Base-by-base conservation (phyloP, 352 stramenopile species). In the Labyrinthula sp. region DNA sequence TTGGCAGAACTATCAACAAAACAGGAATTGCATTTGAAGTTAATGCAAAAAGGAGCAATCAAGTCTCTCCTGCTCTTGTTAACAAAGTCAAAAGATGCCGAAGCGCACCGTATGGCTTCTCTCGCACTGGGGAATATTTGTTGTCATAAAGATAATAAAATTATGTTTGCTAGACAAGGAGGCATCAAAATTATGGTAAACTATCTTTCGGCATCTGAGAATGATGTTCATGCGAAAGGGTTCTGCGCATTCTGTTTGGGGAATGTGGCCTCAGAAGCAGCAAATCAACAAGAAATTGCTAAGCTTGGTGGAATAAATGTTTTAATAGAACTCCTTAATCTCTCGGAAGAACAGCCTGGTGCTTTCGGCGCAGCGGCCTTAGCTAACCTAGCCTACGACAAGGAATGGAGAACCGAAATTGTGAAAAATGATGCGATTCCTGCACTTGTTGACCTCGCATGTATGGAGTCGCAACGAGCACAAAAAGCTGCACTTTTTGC, bases 1-100 rank as follows among this genome's bases (percentile, higher is more conserved):
- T 64, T 95, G 3, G 82, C 80, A 3, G 82, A 94, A 55, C 82
- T 95, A 36, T 93, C 81, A 8, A 94, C 83, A 0, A 77, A 90
- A 46, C 63, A 61, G 7, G 76, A 90, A 29, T 62, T 88, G 12
- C 80, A 92, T 62, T 76, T 87, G 41, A 79, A 83, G 20, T 79
- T 92, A 64, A 79, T 92, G 2, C 71, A 81, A 17, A 95, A 95
- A 55, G 83, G 85, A 22, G 82, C 84, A 18, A 68, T 93, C 27
- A 78, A 79, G 37, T 77, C 85, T 15, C 60, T 95, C 9, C 59
- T 92, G 1, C 62, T 78, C 34, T 67, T 95, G 21, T 72, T 95
- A 18, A 60, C 66, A 15, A 80, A 80, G 45, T 86, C 75, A 1
- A 79, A 72, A 29, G 83, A 95, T 60, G 48, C 68, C 6, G 83